Evolutionary conservation across 192 early-diverging fungal species (phyloP).

Genomic region (Pecoramyces ruminantium): DNA sequence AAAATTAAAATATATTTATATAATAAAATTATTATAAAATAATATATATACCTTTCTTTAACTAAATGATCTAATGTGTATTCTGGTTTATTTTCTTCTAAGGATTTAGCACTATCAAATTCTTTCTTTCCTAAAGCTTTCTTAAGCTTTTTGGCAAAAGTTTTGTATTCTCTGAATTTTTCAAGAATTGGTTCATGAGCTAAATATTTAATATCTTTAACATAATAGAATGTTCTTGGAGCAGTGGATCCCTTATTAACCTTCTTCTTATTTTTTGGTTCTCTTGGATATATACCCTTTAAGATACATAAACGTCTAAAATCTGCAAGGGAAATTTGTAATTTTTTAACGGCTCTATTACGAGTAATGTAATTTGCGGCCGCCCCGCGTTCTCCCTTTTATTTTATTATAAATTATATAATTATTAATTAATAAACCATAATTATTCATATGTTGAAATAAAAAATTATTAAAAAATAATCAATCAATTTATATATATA

Average conservation of each 20-base stretch:
- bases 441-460: too few relatives aligned
- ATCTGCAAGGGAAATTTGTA: slow-evolving; percentile 82
- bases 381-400: slow-evolving; percentile 79
- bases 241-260: slow-evolving; percentile 76
- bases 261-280: slow-evolving; percentile 86
- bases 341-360: slow-evolving; percentile 77
- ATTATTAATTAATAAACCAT: too few relatives aligned
- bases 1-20: too few relatives aligned
- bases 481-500: too few relatives aligned
- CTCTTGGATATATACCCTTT: slow-evolving; percentile 95
- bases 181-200: slow-evolving; percentile 82
- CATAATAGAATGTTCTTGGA: slow-evolving; percentile 68
- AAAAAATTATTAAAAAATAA: too few relatives aligned
- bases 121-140: slow-evolving; percentile 73
- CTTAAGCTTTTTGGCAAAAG: slow-evolving; percentile 69
- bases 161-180: slow-evolving; percentile 86
- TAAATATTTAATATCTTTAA: slow-evolving; percentile 89
- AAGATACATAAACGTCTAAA: slow-evolving; percentile 96
- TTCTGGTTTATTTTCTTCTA: slow-evolving; percentile 61
- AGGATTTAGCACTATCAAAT: slow-evolving; percentile 49
- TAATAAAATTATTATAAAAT: too few relatives aligned
- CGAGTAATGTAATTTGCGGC: slow-evolving; percentile 81
- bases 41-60: slow-evolving; percentile 51
- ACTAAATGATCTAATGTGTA: slow-evolving; percentile 87
- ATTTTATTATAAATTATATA: too few relatives aligned